These are phyloP conservation scores for Neofusicoccum sp. DNA, from an alignment of 2,329 filamentous ascomycete species.

Conservation along the genomic window DNA sequence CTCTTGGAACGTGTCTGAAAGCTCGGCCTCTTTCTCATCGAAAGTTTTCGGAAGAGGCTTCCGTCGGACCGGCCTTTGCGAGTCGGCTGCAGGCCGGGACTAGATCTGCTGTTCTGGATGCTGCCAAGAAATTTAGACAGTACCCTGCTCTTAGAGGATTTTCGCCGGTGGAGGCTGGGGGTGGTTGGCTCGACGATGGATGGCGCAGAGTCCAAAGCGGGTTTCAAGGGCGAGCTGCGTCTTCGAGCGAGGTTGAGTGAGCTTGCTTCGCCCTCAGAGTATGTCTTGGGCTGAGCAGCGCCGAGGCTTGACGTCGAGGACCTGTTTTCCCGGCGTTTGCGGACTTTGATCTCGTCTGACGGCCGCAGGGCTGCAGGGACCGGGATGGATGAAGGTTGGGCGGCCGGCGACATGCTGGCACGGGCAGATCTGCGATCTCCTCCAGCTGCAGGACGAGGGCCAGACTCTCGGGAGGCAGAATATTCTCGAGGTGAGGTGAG, in stretches of 20 bases:
- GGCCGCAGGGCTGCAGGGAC: slow-evolving; percentile 12
- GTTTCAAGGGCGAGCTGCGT: neutral
- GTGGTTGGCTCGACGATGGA: neutral
- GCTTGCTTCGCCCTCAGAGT: neutral
- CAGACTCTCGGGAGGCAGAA: neutral
- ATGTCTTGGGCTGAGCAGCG: neutral
- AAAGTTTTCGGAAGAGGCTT: slow-evolving; percentile 29
- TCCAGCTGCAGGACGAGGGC: neutral
- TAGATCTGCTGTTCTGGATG: slow-evolving; percentile 23
- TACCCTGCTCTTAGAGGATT: slow-evolving; percentile 23
- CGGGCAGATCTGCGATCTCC: slow-evolving; percentile 9
- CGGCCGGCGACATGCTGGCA: slow-evolving; percentile 12
- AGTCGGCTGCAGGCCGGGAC: slow-evolving; percentile 15
- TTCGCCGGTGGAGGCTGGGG: slow-evolving; percentile 8
- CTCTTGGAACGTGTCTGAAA: slow-evolving; percentile 25
- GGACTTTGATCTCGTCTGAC: slow-evolving; percentile 17
- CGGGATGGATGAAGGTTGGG: slow-evolving; percentile 5
- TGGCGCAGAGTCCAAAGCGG: neutral
- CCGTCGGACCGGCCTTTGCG: slow-evolving; percentile 26
- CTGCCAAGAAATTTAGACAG: slow-evolving; percentile 19
- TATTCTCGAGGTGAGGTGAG: neutral
- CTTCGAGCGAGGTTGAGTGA: neutral
- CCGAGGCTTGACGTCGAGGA: slow-evolving; percentile 8
- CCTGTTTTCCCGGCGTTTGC: slow-evolving; percentile 16
- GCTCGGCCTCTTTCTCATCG: slow-evolving; percentile 27